A percentile compares a stretch with the other conserved stretches of the same genome.
phyloP scores from a whole-genome alignment of 345 rosid genomes.

The Nasturtium officinale region DNA sequence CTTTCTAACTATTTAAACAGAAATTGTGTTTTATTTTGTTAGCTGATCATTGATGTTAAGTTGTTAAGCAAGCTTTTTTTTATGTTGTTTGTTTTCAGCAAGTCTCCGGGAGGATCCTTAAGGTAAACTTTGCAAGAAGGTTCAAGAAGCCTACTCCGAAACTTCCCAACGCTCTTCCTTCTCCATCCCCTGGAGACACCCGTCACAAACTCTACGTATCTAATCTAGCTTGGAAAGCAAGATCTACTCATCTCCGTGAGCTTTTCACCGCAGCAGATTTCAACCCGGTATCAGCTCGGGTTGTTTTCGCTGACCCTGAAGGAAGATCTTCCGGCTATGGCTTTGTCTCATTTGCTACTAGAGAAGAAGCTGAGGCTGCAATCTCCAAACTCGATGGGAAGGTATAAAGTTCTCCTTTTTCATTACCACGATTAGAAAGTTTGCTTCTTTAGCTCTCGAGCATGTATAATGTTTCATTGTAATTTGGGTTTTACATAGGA shows the following conservation, averaged over 20 bases:
- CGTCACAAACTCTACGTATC: conserved; percentile 72
- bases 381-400: conserved; percentile 69
- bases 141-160: conserved; percentile 60
- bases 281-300: conserved; percentile 64
- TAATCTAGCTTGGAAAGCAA: conserved; percentile 92
- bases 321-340: conserved; percentile 87
- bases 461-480: background rate
- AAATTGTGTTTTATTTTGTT: background rate
- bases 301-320: conserved; percentile 62
- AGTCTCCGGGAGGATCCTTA: conserved; percentile 69
- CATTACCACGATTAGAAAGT: background rate
- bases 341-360: conserved; percentile 83
- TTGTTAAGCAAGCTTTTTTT: conserved; percentile 8
- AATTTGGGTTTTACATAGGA: conserved; percentile 52
- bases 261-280: conserved; percentile 61
- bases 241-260: conserved; percentile 75
- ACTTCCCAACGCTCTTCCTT: conserved; percentile 43
- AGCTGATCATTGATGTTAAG: background rate
- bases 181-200: conserved; percentile 50
- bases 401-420: conserved; percentile 49
- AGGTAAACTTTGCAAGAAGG: conserved; percentile 71
- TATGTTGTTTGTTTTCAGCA: conserved; percentile 52
- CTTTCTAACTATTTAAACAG: background rate
- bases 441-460: conserved; percentile 21
- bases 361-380: conserved; percentile 85